phyloP scores from a whole-genome alignment of 805 yeast genomes.

The Suhomyces sp. region DNA sequence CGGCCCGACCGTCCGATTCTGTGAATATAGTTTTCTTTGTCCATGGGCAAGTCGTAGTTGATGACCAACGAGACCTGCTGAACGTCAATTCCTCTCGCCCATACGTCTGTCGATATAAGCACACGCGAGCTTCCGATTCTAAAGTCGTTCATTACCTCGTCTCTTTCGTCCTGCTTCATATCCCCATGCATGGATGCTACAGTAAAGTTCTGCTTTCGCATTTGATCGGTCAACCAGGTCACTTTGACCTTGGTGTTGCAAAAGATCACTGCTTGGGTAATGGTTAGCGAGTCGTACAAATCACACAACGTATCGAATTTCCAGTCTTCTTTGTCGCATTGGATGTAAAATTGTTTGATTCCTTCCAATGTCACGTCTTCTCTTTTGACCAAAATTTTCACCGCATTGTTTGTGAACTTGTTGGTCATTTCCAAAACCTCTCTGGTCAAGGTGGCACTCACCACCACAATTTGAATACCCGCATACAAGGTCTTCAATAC shows the following conservation, averaged over 20 bases:
- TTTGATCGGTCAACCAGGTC: slow-evolving; percentile 80
- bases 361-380: slow-evolving; percentile 95
- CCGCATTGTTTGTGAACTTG: slow-evolving; percentile 91
- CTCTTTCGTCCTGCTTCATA: slow-evolving; percentile 93
- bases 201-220: slow-evolving; percentile 79
- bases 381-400: slow-evolving; percentile 88
- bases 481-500: slow-evolving; percentile 82
- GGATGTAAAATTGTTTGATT: slow-evolving; percentile 85
- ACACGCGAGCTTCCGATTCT: slow-evolving; percentile 91
- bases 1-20: slow-evolving; percentile 98
- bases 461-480: slow-evolving; percentile 86
- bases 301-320: slow-evolving; percentile 94
- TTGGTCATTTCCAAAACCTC: slow-evolving; percentile 90
- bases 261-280: slow-evolving; percentile 96
- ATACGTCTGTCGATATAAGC: slow-evolving; percentile 91
- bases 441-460: slow-evolving; percentile 90
- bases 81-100: slow-evolving; percentile 98
- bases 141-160: slow-evolving; percentile 92
- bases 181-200: slow-evolving; percentile 97
- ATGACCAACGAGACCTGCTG: slow-evolving; percentile 96
- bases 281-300: slow-evolving; percentile 88
- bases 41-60: slow-evolving; percentile 89
- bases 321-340: slow-evolving; percentile 90
- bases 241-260: slow-evolving; percentile 95
- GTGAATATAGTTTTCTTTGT: slow-evolving; percentile 94